Conservation (phyloP, 106 monocot genomes). For the Iris macrosiphon region DNA sequence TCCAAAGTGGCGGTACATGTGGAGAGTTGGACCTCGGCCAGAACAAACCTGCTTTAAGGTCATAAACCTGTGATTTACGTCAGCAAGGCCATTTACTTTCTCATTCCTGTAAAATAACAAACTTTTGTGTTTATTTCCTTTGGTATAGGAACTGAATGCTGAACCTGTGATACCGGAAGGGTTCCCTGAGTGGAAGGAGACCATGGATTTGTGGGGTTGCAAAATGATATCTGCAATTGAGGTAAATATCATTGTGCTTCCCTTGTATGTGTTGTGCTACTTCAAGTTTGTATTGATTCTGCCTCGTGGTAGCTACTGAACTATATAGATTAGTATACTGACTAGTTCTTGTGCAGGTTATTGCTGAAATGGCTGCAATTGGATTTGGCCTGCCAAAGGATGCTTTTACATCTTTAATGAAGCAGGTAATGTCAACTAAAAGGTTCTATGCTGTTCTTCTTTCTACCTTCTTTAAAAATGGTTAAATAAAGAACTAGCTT, state of each 20-base stretch:
- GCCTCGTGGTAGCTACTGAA: neutral
- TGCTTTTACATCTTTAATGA: conserved; percentile 94
- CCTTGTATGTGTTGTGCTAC: neutral
- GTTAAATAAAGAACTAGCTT: too few relatives aligned
- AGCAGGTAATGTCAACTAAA: conserved; percentile 46
- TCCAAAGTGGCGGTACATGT: conserved; percentile 99
- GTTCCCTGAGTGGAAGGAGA: conserved; percentile 88
- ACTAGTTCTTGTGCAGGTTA: conserved; percentile 36
- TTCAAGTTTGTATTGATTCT: neutral
- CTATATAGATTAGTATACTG: neutral
- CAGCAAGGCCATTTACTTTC: neutral
- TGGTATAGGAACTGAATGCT: conserved; percentile 73
- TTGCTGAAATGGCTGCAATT: conserved; percentile 95
- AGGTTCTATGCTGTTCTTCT: neutral
- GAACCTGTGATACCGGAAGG: conserved; percentile 94
- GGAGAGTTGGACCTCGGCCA: conserved; percentile 90
- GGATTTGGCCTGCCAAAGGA: conserved; percentile 87
- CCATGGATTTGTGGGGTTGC: conserved; percentile 85
- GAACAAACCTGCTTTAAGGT: conserved; percentile 74
- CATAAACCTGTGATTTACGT: neutral
- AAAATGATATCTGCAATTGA: conserved; percentile 94
- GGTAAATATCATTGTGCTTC: conserved; percentile 18
- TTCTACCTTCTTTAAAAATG: too few relatives aligned
- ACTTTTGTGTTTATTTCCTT: neutral
- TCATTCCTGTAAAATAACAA: neutral